phyloP scores from a whole-genome alignment of 768 basidiomycete genomes.

The Lactarius psammicola region DNA sequence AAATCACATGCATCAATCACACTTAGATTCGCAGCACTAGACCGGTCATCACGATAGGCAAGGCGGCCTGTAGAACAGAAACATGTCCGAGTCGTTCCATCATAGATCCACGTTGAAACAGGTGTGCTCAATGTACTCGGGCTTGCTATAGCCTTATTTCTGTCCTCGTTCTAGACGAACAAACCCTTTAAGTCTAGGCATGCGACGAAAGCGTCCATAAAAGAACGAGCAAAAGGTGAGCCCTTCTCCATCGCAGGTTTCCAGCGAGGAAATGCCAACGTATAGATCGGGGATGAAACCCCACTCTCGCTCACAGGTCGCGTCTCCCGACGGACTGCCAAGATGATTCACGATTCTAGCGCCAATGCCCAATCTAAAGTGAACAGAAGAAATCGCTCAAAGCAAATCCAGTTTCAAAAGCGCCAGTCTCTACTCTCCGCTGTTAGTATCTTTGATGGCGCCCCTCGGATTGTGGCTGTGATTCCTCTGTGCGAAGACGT shows the following conservation, averaged over 20 bases:
- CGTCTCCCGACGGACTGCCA: slow-evolving; percentile 53
- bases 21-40: not conserved
- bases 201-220: slow-evolving; percentile 79
- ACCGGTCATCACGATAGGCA: not conserved
- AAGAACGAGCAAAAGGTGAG: slow-evolving; percentile 81
- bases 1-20: slow-evolving; percentile 20
- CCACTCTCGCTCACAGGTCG: slow-evolving; percentile 46
- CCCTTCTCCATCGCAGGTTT: not conserved
- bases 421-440: slow-evolving; percentile 64
- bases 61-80: not conserved
- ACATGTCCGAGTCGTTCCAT: slow-evolving; percentile 51
- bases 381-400: slow-evolving; percentile 81
- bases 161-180: slow-evolving; percentile 57
- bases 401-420: slow-evolving; percentile 76
- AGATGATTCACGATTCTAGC: slow-evolving; percentile 48
- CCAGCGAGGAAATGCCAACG: not conserved
- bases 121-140: slow-evolving; percentile 46
- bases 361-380: slow-evolving; percentile 65
- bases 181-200: slow-evolving; percentile 92
- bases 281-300: not conserved
- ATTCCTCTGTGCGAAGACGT: slow-evolving; percentile 79
- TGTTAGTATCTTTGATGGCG: slow-evolving; percentile 77
- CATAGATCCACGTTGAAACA: slow-evolving; percentile 87
- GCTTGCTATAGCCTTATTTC: slow-evolving; percentile 4
- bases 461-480: slow-evolving; percentile 84